These are phyloP conservation scores for Plasmodium blacklocki DNA, from an alignment of 169 alveolate species.

Conservation along the genomic window DNA sequence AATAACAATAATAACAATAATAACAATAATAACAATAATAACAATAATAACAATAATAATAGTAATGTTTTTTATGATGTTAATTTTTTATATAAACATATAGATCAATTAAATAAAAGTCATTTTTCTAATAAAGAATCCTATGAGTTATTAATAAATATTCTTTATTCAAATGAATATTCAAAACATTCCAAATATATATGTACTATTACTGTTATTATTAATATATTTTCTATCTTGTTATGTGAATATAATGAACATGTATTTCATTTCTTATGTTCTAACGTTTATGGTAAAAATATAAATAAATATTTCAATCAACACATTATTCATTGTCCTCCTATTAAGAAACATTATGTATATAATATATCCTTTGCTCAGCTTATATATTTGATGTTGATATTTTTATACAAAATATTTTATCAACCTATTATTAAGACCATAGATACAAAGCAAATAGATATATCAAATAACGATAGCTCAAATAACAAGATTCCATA, in stretches of 20 bases:
- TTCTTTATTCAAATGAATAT: conserved; percentile 53
- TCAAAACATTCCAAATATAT: conserved; percentile 52
- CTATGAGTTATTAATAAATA: conserved; percentile 26
- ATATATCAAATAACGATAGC: background rate
- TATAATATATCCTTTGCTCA: conserved; percentile 74
- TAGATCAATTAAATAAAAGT: conserved; percentile 30
- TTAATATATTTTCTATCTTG: conserved; percentile 58
- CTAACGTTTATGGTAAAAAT: conserved; percentile 37
- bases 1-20: background rate
- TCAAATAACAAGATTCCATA: background rate
- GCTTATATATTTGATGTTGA: conserved; percentile 67
- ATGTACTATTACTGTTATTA: conserved; percentile 54
- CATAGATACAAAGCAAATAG: background rate
- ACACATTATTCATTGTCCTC: conserved; percentile 18
- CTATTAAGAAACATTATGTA: conserved; percentile 12
- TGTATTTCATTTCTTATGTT: conserved; percentile 29
- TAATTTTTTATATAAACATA: conserved; percentile 23
- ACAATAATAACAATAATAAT: conserved; percentile 9
- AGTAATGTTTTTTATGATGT: background rate
- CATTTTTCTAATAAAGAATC: conserved; percentile 3
- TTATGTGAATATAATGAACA: conserved; percentile 57
- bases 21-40: background rate
- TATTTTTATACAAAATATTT: conserved; percentile 64
- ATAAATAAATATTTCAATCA: conserved; percentile 16
- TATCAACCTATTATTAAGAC: conserved; percentile 18